Base-by-base conservation (phyloP, 2,329 filamentous ascomycete species). In the Fusarium haematococcum region DNA sequence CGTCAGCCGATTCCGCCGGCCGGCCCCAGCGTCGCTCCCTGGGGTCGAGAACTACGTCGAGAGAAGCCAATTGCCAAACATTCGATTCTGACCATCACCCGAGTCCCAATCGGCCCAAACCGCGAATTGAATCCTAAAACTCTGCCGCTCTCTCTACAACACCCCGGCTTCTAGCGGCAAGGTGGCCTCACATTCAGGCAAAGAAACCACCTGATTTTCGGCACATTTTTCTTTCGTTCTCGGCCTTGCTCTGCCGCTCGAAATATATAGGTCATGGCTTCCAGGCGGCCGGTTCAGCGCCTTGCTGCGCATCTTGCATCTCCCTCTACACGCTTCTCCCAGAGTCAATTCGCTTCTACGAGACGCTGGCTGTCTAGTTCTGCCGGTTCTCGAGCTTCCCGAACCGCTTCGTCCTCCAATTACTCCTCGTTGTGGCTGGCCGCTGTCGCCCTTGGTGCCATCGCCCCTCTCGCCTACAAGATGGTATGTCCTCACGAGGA, bases 381-480 rank as follows among this genome's bases (percentile, higher is more conserved):
- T 35, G 66, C 74, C 45, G 50, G 65, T 56, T 69, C 72, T 35
- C 67, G 67, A 68, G 58, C 73, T 69, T 75, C 73, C 43, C 74
- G 71, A 60, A 67, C 67, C 63, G 57, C 71, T 58, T 69, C 76
- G 25, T 65, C 72, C 23, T 71, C 69, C 16, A 68, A 73, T 57
- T 75, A 67, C 41, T 67, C 74, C 27, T 60, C 77, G 25, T 32
- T 82, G 62, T 80, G 79, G 75, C 75, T 83, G 75, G 81, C 82
- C 58, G 84, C 83, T 41, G 80, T 81, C 59, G 86, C 87, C 68
- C 76, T 91, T 62, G 86, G 88, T 68, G 85, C 90, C 73, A 84
- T 87, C 52, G 84, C 86, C 30, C 84, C 88, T 9, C 75, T 92
- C 45, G 83, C 88, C 56, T 91, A 91, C 83, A 89, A 88, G 67